Percentiles rank a stretch among this genome's conserved stretches.
Conservation (phyloP, 1,284 basidiomycete species). For the Pseudozyma tsukubaensis region DNA sequence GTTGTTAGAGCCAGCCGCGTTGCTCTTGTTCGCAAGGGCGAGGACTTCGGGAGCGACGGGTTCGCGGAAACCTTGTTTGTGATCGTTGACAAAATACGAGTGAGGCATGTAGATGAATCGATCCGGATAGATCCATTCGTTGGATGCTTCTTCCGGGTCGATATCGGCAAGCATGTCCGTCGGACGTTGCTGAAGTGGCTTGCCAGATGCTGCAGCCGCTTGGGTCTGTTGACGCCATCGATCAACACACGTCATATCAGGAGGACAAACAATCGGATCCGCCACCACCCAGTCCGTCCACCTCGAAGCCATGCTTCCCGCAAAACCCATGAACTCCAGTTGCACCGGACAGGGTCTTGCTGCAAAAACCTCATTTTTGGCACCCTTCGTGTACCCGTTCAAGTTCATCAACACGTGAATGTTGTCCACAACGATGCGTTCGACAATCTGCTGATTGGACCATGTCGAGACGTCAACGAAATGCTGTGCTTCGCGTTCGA, state of each 20-base stretch:
- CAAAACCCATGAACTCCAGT: constrained; percentile 72
- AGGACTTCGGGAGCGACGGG: constrained; percentile 20
- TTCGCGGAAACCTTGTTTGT: constrained; percentile 73
- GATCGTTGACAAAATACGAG: constrained; percentile 76
- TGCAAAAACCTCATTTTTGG: constrained; percentile 76
- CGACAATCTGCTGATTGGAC: constrained; percentile 71
- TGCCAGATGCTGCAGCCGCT: constrained; percentile 27
- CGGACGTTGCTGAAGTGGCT: constrained; percentile 19
- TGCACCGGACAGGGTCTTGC: constrained; percentile 75
- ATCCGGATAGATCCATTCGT: constrained; percentile 74
- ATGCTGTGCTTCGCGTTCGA: constrained; percentile 72
- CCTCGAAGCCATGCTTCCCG: constrained; percentile 74
- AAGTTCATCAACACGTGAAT: constrained; percentile 75
- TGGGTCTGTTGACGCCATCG: constrained; percentile 67
- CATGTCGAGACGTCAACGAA: constrained; percentile 74
- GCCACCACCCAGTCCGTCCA: constrained; percentile 77
- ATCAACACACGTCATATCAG: constrained; percentile 71
- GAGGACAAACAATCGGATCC: constrained; percentile 74
- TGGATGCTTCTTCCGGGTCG: constrained; percentile 73
- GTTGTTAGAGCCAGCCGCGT: no score
- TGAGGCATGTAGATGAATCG: constrained; percentile 72
- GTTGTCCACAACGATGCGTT: constrained; percentile 72
- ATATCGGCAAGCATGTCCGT: constrained; percentile 71
- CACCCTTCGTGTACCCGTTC: constrained; percentile 78
- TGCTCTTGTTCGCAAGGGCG: constrained; percentile 10